These are phyloP conservation scores for Eucalyptus sp. DNA, from an alignment of 345 rosid genomes.

Conservation along the genomic window DNA sequence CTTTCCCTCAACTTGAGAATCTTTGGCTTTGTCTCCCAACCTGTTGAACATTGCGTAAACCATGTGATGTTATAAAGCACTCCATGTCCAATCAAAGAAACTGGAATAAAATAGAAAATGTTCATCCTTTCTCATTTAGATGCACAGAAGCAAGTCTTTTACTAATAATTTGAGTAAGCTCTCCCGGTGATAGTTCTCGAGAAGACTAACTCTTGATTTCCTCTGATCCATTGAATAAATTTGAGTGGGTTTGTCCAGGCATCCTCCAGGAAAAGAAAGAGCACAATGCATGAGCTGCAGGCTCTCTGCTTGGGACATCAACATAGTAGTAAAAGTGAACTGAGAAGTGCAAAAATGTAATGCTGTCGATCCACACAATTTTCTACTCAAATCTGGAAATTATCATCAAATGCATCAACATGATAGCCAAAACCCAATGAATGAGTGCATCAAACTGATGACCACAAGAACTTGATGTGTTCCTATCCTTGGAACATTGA, in stretches of 20 bases:
- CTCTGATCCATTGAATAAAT: slow-evolving; percentile 16
- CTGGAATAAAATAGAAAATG: neutral
- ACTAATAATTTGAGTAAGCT: slow-evolving; percentile 6
- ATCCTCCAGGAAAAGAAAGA: slow-evolving; percentile 7
- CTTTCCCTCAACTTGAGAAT: slow-evolving; percentile 12
- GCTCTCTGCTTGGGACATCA: slow-evolving; percentile 1
- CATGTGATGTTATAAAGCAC: neutral
- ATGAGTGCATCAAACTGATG: no score
- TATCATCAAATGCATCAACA: neutral
- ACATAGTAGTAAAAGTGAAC: neutral
- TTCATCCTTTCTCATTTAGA: neutral
- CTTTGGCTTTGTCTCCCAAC: slow-evolving; percentile 5
- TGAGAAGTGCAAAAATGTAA: neutral
- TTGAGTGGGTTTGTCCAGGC: slow-evolving; percentile 15
- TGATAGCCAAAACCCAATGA: no score
- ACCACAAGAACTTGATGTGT: no score
- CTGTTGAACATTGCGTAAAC: slow-evolving; percentile 5
- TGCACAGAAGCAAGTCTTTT: slow-evolving; percentile 4
- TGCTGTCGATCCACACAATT: neutral
- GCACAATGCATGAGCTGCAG: neutral
- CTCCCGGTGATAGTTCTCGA: slow-evolving; percentile 8
- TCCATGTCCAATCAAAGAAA: neutral
- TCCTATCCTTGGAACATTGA: no score
- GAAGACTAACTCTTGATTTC: slow-evolving; percentile 7
- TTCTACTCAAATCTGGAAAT: neutral